Evolutionary conservation across 768 basidiomycete species (phyloP).

Genomic region (Tephrocybe rancida): DNA sequence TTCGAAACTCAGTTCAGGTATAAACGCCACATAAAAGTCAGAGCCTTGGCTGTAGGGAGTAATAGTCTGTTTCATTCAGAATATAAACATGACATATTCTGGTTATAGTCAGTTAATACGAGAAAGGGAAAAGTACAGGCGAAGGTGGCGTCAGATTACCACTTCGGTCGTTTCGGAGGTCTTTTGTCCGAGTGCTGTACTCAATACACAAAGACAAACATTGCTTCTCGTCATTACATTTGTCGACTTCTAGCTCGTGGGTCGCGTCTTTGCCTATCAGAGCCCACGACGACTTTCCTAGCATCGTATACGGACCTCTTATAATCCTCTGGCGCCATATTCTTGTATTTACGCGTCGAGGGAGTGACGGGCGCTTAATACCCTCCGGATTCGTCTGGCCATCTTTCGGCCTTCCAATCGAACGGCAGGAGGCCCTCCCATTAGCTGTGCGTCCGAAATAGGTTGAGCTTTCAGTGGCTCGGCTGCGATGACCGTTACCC

Average conservation of each 20-base stretch:
- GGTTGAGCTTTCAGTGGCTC: not conserved
- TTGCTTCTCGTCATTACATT: constrained; percentile 15
- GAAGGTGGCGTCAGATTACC: not conserved
- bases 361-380: constrained; percentile 5
- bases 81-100: too few relatives aligned
- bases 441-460: not conserved
- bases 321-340: not conserved
- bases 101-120: too few relatives aligned
- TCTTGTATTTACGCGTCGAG: not conserved
- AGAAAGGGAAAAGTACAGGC: not conserved
- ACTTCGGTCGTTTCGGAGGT: constrained; percentile 5
- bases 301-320: not conserved
- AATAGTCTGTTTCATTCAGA: too few relatives aligned
- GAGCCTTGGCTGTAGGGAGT: too few relatives aligned
- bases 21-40: too few relatives aligned
- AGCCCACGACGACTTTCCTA: not conserved
- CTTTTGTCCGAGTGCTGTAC: not conserved
- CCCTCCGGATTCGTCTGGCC: constrained; percentile 3
- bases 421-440: not conserved
- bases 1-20: too few relatives aligned
- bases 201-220: constrained; percentile 11
- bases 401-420: not conserved
- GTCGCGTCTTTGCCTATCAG: constrained; percentile 2
- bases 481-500: constrained; percentile 60
- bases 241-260: not conserved